Evolutionary conservation across 148 eudicot genomes (phyloP), one percentile per base, ranked within the genome.

Genomic region (Heliosperma pusillum): DNA sequence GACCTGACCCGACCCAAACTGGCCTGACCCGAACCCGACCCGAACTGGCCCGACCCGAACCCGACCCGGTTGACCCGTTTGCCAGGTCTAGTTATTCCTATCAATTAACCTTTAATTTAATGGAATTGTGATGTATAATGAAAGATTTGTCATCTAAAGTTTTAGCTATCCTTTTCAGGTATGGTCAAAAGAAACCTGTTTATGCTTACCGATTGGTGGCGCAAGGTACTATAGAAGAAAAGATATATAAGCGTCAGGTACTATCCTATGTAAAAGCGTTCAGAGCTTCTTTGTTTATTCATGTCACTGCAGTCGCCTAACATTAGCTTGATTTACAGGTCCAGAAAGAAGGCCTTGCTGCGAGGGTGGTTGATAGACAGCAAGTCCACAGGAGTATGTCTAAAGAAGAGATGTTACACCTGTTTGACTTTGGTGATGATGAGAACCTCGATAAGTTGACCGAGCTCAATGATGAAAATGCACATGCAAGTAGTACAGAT

Each of bases 161-260:
- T 50, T 3, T 70, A 16, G 57, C 59, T 24, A 13, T 50, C 17
- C 68, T 63, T 6, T 88, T 76, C 83, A 95, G 99, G 85, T 95
- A 92, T 85, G 99, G 99, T 72, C 99, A 95, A 78, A 95, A 71
- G 69, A 95, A 95, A 82, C 96, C 97, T 57, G 99, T 95, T 53
- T 95, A 90, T 84, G 99, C 99, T 67, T 95, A 95, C 85, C 87
- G 99, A 59, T 79, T 95, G 81, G 82, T 95, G 84, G 97, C 97
- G 64, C 94, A 95, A 77, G 93, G 89, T 36, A 95, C 97, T 20
- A 91, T 95, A 89, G 99, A 95, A 79, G 99, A 92, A 74, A 95
- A 92, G 77, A 92, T 95, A 61, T 95, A 95, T 80, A 95, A 95
- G 77, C 99, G 99, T n/a, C 99, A 95, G 97, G 98, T 94, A 87